These are phyloP conservation scores for Bruguiera parviflora DNA, from an alignment of 345 rosid species.

Conservation along the genomic window DNA sequence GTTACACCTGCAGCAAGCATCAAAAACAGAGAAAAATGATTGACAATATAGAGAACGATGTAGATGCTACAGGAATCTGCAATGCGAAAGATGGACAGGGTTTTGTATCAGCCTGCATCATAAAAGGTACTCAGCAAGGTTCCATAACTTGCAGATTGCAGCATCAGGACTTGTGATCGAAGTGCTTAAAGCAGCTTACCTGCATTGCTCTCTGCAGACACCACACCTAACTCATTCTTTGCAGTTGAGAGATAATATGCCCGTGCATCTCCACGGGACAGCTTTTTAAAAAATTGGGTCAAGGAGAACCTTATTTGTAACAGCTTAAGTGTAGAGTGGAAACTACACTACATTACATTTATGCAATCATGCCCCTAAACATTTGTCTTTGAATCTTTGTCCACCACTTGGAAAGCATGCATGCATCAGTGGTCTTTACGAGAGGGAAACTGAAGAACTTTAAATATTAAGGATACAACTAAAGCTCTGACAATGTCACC, in stretches of 20 bases:
- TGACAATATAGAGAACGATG: no score
- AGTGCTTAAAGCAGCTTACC: conserved; percentile 39
- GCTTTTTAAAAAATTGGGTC: conserved; percentile 35
- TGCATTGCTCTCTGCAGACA: conserved; percentile 79
- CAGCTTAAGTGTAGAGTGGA: neutral
- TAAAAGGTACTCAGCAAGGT: no score
- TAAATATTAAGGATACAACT: conserved; percentile 66
- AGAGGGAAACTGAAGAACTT: conserved; percentile 8
- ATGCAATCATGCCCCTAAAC: no score
- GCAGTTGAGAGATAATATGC: conserved; percentile 92
- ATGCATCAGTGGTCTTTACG: neutral
- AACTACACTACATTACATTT: no score
- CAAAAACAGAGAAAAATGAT: neutral
- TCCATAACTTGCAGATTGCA: no score
- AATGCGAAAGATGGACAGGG: no score
- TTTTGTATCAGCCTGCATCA: no score
- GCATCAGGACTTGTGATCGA: no score
- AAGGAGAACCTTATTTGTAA: conserved; percentile 15
- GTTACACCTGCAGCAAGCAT: conserved; percentile 53
- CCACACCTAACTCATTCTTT: conserved; percentile 83
- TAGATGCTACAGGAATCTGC: no score
- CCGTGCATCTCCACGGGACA: conserved; percentile 94
- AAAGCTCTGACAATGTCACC: conserved; percentile 88
- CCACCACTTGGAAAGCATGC: neutral
- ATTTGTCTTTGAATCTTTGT: neutral